Evolutionary conservation across 2,329 filamentous ascomycete genomes (phyloP).

Genomic region (Penicillium sp.): DNA sequence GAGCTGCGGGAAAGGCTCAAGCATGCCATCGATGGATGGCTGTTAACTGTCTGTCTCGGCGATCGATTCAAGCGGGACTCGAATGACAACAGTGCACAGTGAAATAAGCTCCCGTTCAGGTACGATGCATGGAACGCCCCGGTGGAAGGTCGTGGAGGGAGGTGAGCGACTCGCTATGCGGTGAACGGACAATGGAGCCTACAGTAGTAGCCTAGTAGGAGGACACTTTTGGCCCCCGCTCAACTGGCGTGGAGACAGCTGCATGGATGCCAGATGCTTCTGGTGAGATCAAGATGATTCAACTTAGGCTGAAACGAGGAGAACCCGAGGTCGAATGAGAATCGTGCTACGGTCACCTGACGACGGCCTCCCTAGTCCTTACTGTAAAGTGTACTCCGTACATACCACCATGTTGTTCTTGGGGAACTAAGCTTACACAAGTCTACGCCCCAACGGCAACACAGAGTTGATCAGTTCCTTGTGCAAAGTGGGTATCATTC

Average conservation of each 20-base stretch:
- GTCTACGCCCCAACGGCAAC: neutral
- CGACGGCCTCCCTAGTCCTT: neutral
- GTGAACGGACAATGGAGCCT: constrained; percentile 13
- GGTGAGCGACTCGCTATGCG: constrained; percentile 15
- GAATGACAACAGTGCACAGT: constrained; percentile 1
- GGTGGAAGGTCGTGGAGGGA: neutral
- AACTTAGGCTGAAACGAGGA: constrained; percentile 9
- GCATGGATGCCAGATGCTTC: constrained; percentile 32
- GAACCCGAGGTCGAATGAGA: neutral
- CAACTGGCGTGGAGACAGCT: constrained; percentile 28
- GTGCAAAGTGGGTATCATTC: constrained; percentile 15
- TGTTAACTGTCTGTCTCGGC: neutral
- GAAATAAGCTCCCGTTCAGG: constrained; percentile 16
- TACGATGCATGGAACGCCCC: constrained; percentile 10
- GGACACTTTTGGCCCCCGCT: constrained; percentile 14
- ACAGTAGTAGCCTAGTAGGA: neutral
- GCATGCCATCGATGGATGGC: constrained; percentile 26
- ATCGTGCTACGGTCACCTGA: neutral
- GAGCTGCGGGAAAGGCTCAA: constrained; percentile 25
- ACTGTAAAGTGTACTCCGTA: too few species aligned
- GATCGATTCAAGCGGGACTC: neutral
- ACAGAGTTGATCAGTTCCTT: neutral
- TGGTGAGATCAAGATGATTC: neutral
- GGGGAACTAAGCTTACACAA: neutral
- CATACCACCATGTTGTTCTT: too few species aligned